A percentile compares a stretch with the other conserved stretches of the same genome.
Conservation (phyloP, 2,329 filamentous ascomycete genomes). For the Escovopsis sp. region DNA sequence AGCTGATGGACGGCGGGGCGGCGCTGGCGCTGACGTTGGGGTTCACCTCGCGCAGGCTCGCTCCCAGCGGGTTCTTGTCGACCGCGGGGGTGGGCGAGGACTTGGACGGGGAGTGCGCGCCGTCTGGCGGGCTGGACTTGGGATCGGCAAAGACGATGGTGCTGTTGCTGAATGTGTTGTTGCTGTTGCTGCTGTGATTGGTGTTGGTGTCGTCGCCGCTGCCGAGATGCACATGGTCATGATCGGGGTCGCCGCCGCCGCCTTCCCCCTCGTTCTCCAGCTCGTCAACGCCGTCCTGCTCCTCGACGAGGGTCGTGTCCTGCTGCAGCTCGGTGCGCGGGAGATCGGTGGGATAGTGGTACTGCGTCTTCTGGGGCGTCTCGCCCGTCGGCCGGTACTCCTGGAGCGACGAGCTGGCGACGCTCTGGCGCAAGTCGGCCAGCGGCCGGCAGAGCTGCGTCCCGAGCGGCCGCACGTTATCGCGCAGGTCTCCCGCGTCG, state of each 20-base stretch:
- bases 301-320: conserved; percentile 27
- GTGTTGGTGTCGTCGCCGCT: conserved; percentile 5
- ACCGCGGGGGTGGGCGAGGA: conserved; percentile 12
- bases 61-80: conserved; percentile 21
- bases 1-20: conserved; percentile 16
- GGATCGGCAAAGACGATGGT: conserved; percentile 29
- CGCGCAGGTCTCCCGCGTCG: conserved; percentile 42
- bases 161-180: conserved; percentile 12
- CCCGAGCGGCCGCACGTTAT: conserved; percentile 46
- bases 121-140: conserved; percentile 9
- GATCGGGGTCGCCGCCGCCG: conserved; percentile 20
- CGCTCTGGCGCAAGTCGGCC: conserved; percentile 52
- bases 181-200: not conserved
- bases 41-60: conserved; percentile 41
- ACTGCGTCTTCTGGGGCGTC: conserved; percentile 69
- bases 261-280: not conserved
- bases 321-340: conserved; percentile 52
- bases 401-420: conserved; percentile 48
- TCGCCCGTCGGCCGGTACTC: conserved; percentile 78
- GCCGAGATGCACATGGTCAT: not conserved
- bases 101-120: conserved; percentile 13
- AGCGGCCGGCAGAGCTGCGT: conserved; percentile 54
- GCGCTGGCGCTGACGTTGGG: conserved; percentile 26
- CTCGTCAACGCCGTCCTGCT: conserved; percentile 5
- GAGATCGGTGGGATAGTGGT: conserved; percentile 64